Evolutionary conservation across 2,329 filamentous ascomycete genomes (phyloP).

Genomic region (Diaporthe ilicicola): DNA sequence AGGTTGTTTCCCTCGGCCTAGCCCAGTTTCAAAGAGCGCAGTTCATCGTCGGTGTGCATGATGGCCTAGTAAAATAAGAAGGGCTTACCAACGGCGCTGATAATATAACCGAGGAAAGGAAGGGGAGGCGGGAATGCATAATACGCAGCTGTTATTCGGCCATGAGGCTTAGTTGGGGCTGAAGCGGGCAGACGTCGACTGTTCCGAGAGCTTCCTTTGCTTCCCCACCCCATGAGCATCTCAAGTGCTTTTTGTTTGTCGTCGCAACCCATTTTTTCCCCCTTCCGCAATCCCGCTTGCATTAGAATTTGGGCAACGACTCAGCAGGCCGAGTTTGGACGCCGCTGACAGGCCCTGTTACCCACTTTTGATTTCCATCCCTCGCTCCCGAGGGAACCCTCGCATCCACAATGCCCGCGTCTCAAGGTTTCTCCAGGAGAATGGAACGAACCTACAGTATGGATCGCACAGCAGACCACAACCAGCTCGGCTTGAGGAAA

Average conservation of each 20-base stretch:
- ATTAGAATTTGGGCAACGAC: conserved; percentile 18
- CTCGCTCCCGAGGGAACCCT: conserved; percentile 1
- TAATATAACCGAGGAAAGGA: conserved; percentile 15
- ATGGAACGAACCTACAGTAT: conserved; percentile 21
- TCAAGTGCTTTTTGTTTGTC: background rate
- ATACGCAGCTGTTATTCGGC: conserved; percentile 5
- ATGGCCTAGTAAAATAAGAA: conserved; percentile 8
- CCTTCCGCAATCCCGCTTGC: conserved; percentile 23
- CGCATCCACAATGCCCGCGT: conserved; percentile 3
- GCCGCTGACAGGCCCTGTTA: background rate
- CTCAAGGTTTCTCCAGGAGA: conserved; percentile 17
- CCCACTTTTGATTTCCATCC: conserved; percentile 28
- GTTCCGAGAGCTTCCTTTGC: background rate
- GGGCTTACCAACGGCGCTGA: conserved; percentile 2
- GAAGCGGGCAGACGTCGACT: background rate
- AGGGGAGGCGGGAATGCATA: conserved; percentile 18
- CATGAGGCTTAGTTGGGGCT: conserved; percentile 17
- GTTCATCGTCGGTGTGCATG: conserved; percentile 10
- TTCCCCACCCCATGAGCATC: background rate
- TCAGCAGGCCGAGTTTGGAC: conserved; percentile 9
- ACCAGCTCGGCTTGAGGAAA: background rate
- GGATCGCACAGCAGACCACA: background rate
- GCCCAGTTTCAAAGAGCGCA: background rate
- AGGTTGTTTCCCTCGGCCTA: conserved; percentile 2
- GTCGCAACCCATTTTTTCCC: conserved; percentile 1